Evolutionary conservation across 1,139 yeast genomes (phyloP), one percentile per base, ranked within the genome.

Genomic region (Lodderomyces margitis): DNA sequence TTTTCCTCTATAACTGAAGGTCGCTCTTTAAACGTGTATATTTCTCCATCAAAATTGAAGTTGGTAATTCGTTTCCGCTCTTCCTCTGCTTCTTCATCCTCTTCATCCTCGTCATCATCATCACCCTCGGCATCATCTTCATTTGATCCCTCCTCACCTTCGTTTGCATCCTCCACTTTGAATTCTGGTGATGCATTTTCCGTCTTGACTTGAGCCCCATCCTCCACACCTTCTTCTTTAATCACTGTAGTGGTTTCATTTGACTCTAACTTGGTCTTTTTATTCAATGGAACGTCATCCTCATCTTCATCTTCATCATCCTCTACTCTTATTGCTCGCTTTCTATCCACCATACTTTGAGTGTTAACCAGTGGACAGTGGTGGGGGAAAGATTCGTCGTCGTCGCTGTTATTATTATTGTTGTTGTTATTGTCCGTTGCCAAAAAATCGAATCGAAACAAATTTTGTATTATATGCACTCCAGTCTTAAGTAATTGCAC

Each of bases 1-100:
- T 83, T 78, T 57, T 92, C 98, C 59, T 91, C 98, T 15, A 89
- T 73, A 2, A 91, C 98, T 5, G 96, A 89, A 0, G 98, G 94
- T 47, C 97, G 73, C 60, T 92, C 98, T 55, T 85, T 87, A 64
- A 86, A 91, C 21, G 88, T 80, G 59, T 91, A 89, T 44, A 77
- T 74, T n/a, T 78, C 79, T 1, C 96, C 96, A 56, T 88, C 95
- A 44, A 73, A 72, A 55, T 62, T 64, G 54, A 72, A 68, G 3
- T 64, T 66, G 3, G 75, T 68, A 35, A 73, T 76, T 34, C 83
- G 67, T 47, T 78, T 78, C 37, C 65, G 70, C 45, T 75, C 82
- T 28, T 75, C 81, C 39, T 74, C 81, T 12, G 69, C 78, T 21
- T 70, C 78, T 23, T 67, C 75, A 9, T 69, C 75, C 4, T 69